These are phyloP conservation scores for Helicostylum pulchrum DNA, from an alignment of 192 early-diverging fungal genomes.

Conservation along the genomic window DNA sequence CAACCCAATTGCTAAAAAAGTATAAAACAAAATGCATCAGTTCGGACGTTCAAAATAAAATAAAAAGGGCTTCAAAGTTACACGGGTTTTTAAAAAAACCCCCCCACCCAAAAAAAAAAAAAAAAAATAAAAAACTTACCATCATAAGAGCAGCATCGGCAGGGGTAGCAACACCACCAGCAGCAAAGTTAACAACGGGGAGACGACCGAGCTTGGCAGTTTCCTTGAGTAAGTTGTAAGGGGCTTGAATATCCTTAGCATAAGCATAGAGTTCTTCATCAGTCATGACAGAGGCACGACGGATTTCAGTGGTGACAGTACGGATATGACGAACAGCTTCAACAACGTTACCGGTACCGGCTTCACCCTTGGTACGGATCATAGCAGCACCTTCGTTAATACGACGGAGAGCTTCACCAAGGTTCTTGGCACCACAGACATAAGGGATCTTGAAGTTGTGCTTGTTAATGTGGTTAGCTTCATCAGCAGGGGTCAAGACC, in stretches of 20 bases:
- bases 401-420: slow-evolving; percentile 95
- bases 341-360: slow-evolving; percentile 97
- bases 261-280: slow-evolving; percentile 92
- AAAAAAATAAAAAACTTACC: slow-evolving; percentile 34
- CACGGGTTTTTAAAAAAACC: no score
- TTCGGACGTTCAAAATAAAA: neutral
- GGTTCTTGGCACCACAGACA: slow-evolving; percentile 95
- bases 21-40: neutral
- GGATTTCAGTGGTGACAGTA: slow-evolving; percentile 84
- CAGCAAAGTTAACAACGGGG: slow-evolving; percentile 98
- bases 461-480: slow-evolving; percentile 95
- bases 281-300: slow-evolving; percentile 77
- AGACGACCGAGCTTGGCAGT: slow-evolving; percentile 83
- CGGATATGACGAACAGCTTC: slow-evolving; percentile 97
- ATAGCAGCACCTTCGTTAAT: slow-evolving; percentile 97
- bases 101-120: neutral
- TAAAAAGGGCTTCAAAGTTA: neutral
- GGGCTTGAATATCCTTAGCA: slow-evolving; percentile 95
- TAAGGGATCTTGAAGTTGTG: slow-evolving; percentile 89
- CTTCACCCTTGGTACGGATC: slow-evolving; percentile 98
- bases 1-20: slow-evolving; percentile 77
- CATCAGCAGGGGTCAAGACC: slow-evolving; percentile 95
- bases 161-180: slow-evolving; percentile 95
- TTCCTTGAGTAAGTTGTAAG: slow-evolving; percentile 87
- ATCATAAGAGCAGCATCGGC: slow-evolving; percentile 99